These are phyloP conservation scores for Scleroderma citrinum DNA, from an alignment of 768 basidiomycete genomes.

Conservation along the genomic window DNA sequence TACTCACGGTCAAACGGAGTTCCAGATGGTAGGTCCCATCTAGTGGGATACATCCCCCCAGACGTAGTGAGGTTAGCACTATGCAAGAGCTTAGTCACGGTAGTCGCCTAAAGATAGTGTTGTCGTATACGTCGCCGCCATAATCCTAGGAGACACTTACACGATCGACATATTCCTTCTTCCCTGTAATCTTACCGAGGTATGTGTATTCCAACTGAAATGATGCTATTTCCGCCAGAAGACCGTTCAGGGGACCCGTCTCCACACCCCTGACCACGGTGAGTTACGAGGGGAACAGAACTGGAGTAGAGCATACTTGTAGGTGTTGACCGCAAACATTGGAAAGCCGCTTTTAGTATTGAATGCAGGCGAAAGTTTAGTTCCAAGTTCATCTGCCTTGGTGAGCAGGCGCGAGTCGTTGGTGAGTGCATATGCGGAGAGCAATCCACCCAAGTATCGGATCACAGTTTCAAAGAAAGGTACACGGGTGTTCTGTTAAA, in stretches of 20 bases:
- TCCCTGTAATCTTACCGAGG: constrained; percentile 71
- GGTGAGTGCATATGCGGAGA: constrained; percentile 78
- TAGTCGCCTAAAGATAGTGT: constrained; percentile 35
- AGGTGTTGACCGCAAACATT: constrained; percentile 61
- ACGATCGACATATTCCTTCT: constrained; percentile 52
- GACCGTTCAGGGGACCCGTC: constrained; percentile 31
- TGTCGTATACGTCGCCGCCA: not conserved
- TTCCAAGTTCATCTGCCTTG: constrained; percentile 74
- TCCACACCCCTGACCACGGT: not conserved
- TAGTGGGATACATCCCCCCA: constrained; percentile 59
- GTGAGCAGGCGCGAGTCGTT: constrained; percentile 53
- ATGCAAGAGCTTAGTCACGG: constrained; percentile 42
- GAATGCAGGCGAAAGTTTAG: constrained; percentile 68
- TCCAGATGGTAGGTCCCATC: constrained; percentile 49
- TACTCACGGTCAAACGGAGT: constrained; percentile 42
- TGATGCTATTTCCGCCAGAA: constrained; percentile 77
- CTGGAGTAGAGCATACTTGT: constrained; percentile 34
- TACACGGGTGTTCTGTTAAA: constrained; percentile 24
- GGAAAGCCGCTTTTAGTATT: constrained; percentile 67
- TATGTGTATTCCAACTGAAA: constrained; percentile 84
- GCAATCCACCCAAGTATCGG: constrained; percentile 82
- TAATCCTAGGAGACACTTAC: constrained; percentile 32
- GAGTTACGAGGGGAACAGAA: not conserved
- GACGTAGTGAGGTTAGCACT: constrained; percentile 39
- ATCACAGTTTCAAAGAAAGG: constrained; percentile 87